phyloP scores from a whole-genome alignment of 2,329 filamentous ascomycete species.

The Aspergillus pseudoterreus region DNA sequence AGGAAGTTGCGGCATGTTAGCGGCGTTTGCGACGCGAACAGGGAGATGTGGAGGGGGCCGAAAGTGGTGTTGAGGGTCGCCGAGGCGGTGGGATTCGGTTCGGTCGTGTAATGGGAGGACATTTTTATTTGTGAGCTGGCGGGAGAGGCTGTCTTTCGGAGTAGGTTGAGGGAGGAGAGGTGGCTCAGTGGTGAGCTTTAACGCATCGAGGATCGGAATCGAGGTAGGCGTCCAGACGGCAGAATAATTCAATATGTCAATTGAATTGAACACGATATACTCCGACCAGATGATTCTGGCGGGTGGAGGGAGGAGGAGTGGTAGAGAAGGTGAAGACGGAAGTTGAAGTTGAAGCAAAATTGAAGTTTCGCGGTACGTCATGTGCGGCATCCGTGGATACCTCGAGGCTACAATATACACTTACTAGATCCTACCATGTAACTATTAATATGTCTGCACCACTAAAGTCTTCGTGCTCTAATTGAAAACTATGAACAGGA shows the following conservation, averaged over 20 bases:
- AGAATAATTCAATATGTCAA: too few relatives aligned
- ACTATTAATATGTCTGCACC: not conserved
- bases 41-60: constrained; percentile 84
- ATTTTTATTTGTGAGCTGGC: constrained; percentile 46
- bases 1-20: constrained; percentile 92
- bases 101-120: constrained; percentile 89
- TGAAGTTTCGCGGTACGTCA: constrained; percentile 19
- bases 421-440: not conserved
- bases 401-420: not conserved
- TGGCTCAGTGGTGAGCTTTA: too few relatives aligned
- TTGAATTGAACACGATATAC: not conserved
- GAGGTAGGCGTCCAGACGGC: too few relatives aligned
- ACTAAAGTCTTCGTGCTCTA: not conserved
- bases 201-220: too few relatives aligned
- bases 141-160: not conserved
- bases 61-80: constrained; percentile 85
- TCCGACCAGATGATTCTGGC: not conserved
- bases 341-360: constrained; percentile 10
- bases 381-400: not conserved
- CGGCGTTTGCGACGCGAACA: constrained; percentile 93
- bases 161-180: not conserved
- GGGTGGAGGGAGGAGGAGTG: not conserved
- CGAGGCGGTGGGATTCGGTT: constrained; percentile 90
- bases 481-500: not conserved
- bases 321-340: not conserved